Base-by-base conservation (phyloP, 805 yeast species). In the Kuraishia borneana region DNA sequence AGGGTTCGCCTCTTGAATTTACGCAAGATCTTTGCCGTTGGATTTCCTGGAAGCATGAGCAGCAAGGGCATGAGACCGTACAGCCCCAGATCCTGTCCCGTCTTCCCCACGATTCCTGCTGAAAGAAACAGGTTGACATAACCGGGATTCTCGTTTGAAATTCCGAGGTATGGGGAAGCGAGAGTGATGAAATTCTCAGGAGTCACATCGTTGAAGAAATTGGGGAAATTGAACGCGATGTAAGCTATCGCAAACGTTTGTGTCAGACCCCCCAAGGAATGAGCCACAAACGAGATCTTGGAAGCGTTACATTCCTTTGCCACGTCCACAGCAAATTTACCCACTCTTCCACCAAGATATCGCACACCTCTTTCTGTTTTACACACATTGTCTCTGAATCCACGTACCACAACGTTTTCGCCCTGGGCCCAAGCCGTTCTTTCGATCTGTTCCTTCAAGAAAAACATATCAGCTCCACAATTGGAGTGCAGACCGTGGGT, bases 401-500 rank as follows among this genome's bases (percentile, higher is more conserved):
- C 97, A 45, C 94, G 65, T 3, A 89, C 80, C 3, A 88, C 71
- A 4, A 88, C 57, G 47, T 84, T 84, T 25, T 76, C 81, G 3
- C 70, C 64, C 1, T 67, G 53, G n/a, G 44, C 45, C 6, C 44
- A 49, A 1, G 66, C 56, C 33, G 43, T 48, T 19, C 59, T 51
- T 42, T 83, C 92, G 12, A 92, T 72, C 45, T 68, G 68, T 47
- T 92, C 97, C 43, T 87, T 87, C 37, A 89, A 47, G 46, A 79
- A 88, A 14, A 83, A 65, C 94, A 92, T 74, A 54, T 92, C 98
- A 8, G 95, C 85, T 2, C 92, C 78, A 4, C 78, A 70, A 47
- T 88, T 92, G 2, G 96, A 83, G 48, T 85, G 94, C 18, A 92
- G 67, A 0, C 98, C 98, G 53, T 92, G 98, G 0, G 96, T 85